phyloP scores from a whole-genome alignment of 805 yeast species.

The Kazachstania africana region DNA sequence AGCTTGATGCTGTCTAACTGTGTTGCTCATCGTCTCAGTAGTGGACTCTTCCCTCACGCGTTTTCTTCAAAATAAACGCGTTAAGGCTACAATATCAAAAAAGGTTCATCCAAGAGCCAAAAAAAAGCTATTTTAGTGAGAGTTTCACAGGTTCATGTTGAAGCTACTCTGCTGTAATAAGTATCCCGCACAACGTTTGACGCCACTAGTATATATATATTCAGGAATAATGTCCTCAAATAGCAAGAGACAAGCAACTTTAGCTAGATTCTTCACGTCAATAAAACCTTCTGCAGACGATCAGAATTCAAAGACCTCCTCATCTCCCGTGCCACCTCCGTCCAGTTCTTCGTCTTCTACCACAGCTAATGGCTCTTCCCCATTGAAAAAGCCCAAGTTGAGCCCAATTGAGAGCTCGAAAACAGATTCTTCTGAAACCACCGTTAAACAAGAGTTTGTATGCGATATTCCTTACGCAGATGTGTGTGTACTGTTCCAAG shows the following conservation, averaged over 20 bases:
- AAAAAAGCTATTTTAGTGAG: no score
- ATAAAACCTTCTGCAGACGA: conserved; percentile 12
- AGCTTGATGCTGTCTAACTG: no score
- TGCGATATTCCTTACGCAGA: conserved; percentile 27
- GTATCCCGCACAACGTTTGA: no score
- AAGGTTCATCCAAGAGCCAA: no score
- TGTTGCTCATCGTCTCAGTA: no score
- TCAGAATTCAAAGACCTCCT: conserved; percentile 1
- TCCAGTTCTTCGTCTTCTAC: background rate
- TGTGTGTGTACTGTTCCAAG: conserved; percentile 54
- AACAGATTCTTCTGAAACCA: background rate
- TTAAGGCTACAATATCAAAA: no score
- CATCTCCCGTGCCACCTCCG: background rate
- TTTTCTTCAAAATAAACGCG: no score
- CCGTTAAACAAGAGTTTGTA: conserved; percentile 1
- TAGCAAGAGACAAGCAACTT: conserved; percentile 18
- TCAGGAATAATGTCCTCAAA: background rate
- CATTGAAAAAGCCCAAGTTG: conserved; percentile 1
- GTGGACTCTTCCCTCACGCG: no score
- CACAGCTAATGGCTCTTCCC: background rate
- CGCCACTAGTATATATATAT: no score
- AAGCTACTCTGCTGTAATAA: no score
- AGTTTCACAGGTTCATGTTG: no score
- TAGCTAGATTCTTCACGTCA: conserved; percentile 23
- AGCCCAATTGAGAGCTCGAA: background rate